Evolutionary conservation across 2,329 filamentous ascomycete genomes (phyloP).

Genomic region (Cladosporium sp.): DNA sequence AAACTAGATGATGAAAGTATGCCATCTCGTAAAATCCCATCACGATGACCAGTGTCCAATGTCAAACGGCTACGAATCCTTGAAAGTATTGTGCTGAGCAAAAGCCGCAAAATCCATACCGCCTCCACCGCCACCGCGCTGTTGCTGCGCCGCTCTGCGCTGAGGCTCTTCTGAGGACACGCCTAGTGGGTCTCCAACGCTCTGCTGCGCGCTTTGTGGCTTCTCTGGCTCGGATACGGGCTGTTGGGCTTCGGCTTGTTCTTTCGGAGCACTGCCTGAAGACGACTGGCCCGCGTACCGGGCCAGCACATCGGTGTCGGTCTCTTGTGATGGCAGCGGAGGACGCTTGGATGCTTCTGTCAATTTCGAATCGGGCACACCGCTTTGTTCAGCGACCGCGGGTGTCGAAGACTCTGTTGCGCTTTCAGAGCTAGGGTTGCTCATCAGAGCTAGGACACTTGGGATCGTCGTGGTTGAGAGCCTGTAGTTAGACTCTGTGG

Average conservation of each 20-base stretch:
- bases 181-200: slow-evolving; percentile 47
- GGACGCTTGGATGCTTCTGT: slow-evolving; percentile 2
- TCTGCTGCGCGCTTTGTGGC: not conserved
- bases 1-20: not conserved
- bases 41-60: not conserved
- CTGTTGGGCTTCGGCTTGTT: not conserved
- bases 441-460: slow-evolving; percentile 9
- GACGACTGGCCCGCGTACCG: slow-evolving; percentile 14
- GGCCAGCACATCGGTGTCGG: slow-evolving; percentile 17
- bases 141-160: slow-evolving; percentile 4
- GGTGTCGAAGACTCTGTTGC: not conserved
- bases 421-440: not conserved
- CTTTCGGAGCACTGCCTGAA: not conserved
- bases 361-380: not conserved
- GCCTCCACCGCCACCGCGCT: not conserved
- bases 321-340: slow-evolving; percentile 16
- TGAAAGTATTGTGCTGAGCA: slow-evolving; percentile 24
- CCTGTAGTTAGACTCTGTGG: not conserved
- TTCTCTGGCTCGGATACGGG: not conserved
- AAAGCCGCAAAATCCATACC: slow-evolving; percentile 24
- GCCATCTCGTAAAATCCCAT: not conserved
- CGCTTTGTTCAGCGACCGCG: not conserved
- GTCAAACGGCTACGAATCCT: slow-evolving; percentile 14
- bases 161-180: slow-evolving; percentile 16
- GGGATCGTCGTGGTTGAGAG: not conserved